phyloP scores from a whole-genome alignment of 805 yeast genomes.

The Yarrowia porcina region DNA sequence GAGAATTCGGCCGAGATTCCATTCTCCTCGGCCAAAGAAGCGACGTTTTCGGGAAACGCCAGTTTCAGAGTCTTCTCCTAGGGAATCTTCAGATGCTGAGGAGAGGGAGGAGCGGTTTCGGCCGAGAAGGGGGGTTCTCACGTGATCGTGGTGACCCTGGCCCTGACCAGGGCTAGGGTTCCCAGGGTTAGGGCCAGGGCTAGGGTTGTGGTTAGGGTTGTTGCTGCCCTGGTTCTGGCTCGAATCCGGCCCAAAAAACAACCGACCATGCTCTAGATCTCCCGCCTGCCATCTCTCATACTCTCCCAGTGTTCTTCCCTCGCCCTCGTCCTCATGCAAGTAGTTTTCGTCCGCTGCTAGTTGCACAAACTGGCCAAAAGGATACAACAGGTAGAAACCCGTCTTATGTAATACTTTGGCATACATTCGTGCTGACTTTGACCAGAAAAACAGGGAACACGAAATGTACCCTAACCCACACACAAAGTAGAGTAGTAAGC shows the following conservation, averaged over 20 bases:
- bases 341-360: constrained; percentile 76
- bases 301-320: constrained; percentile 80
- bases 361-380: constrained; percentile 87
- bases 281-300: constrained; percentile 83
- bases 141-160: constrained; percentile 8
- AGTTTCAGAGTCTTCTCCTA: neutral
- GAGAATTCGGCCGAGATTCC: constrained; percentile 79
- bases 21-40: constrained; percentile 85
- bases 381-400: constrained; percentile 71
- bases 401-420: constrained; percentile 57
- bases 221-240: neutral
- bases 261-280: constrained; percentile 64
- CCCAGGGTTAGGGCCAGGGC: neutral
- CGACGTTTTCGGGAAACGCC: constrained; percentile 41
- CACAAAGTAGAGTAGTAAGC: constrained; percentile 43
- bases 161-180: constrained; percentile 29
- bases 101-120: neutral
- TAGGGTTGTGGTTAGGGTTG: constrained; percentile 16
- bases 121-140: constrained; percentile 13
- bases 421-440: constrained; percentile 55
- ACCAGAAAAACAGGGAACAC: constrained; percentile 46
- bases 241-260: constrained; percentile 71
- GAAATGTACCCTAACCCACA: constrained; percentile 40
- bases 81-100: constrained; percentile 15
- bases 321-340: constrained; percentile 79